Base-by-base conservation (phyloP, 202 grass and related monocot species). In the Saccharum hybrid region DNA sequence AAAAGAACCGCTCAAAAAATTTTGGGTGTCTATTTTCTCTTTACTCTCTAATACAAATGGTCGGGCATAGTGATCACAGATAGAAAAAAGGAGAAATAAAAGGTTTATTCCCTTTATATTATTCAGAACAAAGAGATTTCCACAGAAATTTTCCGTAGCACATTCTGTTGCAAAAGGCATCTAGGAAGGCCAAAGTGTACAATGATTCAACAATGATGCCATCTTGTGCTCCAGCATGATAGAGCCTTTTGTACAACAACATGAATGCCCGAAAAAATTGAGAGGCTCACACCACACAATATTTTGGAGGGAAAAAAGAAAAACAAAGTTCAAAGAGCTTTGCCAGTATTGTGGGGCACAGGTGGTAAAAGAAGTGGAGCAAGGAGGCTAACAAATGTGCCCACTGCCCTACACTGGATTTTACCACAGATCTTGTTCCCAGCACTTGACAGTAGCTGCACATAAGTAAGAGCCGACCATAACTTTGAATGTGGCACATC, bases 381-480 rank as follows among this genome's bases (percentile, higher is more conserved):
- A 68, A 82, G 28, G 15, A 23, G 72, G 34, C 71, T 70, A 75
- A 11, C 39, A 68, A 26, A 60, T 78, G 54, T 85, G 66, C 52
- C 8, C 28, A 65, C 43, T 81, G 43, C 22, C 72, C 78, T 73
- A 78, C 78, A 43, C 39, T 69, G 74, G 73, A 86, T 75, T 75
- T 83, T 68, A 83, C 84, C 68, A 65, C 41, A 51, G 77, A 84
- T 81, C 64, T 84, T 79, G 84, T 65, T 90, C 82, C 81, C 76
- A 76, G 16, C 48, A 71, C 76, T 81, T 60, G 40, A 66, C 41
- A 81, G 70, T 65, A 84, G 54, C 71, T 22, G 19, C 26, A 76
- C 76, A 76, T 40, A 60, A 75, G 74, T 56, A 83, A 87, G 76
- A 54, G 81, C 66, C 70, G 76, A 87, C 71, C 81, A 81, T 81